Evolutionary conservation across 805 yeast genomes (phyloP), one percentile per base, ranked within the genome.

Genomic region (Saturnispora serradocipensis): DNA sequence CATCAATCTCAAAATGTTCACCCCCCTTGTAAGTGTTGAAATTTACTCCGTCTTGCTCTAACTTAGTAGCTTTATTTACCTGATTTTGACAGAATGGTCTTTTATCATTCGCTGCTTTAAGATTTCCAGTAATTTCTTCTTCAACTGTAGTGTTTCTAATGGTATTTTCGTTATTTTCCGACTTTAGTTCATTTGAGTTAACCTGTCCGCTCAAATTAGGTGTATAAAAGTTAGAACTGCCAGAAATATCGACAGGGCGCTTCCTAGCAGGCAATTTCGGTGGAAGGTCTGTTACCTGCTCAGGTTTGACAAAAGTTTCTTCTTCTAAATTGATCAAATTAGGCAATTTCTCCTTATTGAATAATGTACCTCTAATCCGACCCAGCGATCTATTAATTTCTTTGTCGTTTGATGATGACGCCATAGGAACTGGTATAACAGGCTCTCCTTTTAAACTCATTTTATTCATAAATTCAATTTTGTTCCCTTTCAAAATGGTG

Each of bases 1-100:
- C 86, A 20, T 47, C 46, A 7, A 34, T 9, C 27, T 43, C 48
- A 28, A 10, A 38, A 38, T n/a, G 20, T 18, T 38, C 42, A 1
- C 16, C 42, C 10, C 42, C 42, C 18, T 18, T 38, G 15, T 38
- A 20, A 5, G 15, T 3, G 5, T 38, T 38, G 8, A 5, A 6
- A 10, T 38, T 16, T 10, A 18, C 11, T 18, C 15, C 42, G 4
- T 38, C 42, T 10, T 38, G 13, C 8, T 9, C 11, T 10, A 18
- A n/a, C 8, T 7, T 4, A 38, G 13, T n/a, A 18, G 18, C 18
- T 3, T 35, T 28, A 10, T 45, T 39, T 10, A 9, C 3, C 4
- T 5, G 15, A 20, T 6, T 13, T 11, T 27, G 27, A 38, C 38
- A 16, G 10, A 16, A 43, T 46, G 49, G 8, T 4, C 18, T 45